Base-by-base conservation (phyloP, 306 rosid species). In the Citrullus mucosospermus region DNA sequence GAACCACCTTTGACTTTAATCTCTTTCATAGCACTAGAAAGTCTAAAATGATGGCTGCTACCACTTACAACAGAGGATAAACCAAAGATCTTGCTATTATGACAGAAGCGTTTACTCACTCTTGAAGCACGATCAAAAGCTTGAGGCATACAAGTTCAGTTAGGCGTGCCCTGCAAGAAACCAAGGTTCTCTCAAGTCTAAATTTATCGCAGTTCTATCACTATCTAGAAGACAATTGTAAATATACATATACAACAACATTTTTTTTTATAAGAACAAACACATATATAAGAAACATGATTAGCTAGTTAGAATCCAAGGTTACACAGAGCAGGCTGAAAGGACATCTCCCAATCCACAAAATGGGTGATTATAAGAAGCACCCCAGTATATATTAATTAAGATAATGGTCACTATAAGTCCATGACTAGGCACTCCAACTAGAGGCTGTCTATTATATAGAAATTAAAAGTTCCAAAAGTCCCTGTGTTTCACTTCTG, bases 1-100 rank as follows among this genome's bases (percentile, higher is more conserved):
- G 90, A 85, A 81, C 81, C 74, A 34, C 82, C 73, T 79, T 86
- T 78, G 32, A 81, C 80, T 82, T 87, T 84, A 46, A 81, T 81
- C 77, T 91, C 91, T 82, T 85, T 88, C 96, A 92, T 85, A 53
- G 85, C 84, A 78, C 50, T 44, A 20, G 79, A 60, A 78, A 79
- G 28, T 82, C 80, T 68, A 39, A 81, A 91, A 79, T 57, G 73
- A 81, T n/a, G 77, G 20, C 59, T 43, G 78, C 34, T 83, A 63
- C 32, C 51, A 72, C 60, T 38, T 69, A 62, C 61, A 41, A 63
- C 39, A 83, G 71, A 22, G 30, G 80, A 83, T 25, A 84, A 78
- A 81, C 81, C 61, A 34, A 86, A 61, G 78, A 66, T 39, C 75
- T 71, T 44, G 67, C 57, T 53, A 38, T 80, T 60, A 57, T 22